Conservation (phyloP, 768 basidiomycete genomes). For the Kwoniella sp. region DNA sequence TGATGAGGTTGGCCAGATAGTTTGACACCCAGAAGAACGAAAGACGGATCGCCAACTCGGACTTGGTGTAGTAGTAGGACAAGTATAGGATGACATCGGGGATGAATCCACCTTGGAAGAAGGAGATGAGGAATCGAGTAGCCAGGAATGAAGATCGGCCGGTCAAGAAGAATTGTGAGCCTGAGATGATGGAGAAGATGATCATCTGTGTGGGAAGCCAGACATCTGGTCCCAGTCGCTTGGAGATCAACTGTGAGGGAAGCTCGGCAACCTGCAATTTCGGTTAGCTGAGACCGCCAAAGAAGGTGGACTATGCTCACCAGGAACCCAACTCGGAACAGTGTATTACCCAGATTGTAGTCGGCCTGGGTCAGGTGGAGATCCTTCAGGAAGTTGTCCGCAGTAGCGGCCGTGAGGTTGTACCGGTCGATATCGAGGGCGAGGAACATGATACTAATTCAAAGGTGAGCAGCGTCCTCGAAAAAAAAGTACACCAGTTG, state of each 20-base stretch:
- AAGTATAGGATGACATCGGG: slow-evolving; percentile 68
- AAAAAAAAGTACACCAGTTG: neutral
- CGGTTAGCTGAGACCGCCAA: no score
- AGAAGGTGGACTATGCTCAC: no score
- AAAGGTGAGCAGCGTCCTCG: neutral
- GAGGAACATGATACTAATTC: slow-evolving; percentile 64
- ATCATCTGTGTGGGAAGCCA: slow-evolving; percentile 53
- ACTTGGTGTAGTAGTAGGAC: slow-evolving; percentile 66
- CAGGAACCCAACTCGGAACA: slow-evolving; percentile 59
- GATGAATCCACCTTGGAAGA: slow-evolving; percentile 63
- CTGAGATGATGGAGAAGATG: slow-evolving; percentile 64
- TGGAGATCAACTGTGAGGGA: slow-evolving; percentile 69
- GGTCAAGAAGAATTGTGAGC: slow-evolving; percentile 65
- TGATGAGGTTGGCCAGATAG: slow-evolving; percentile 56
- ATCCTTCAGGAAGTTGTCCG: slow-evolving; percentile 69
- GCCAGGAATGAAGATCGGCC: slow-evolving; percentile 64
- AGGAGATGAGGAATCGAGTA: slow-evolving; percentile 57
- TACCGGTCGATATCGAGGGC: slow-evolving; percentile 56
- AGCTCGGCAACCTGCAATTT: slow-evolving; percentile 64
- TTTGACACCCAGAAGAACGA: slow-evolving; percentile 45
- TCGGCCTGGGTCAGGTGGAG: slow-evolving; percentile 61
- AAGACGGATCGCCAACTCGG: slow-evolving; percentile 38
- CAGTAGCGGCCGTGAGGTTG: slow-evolving; percentile 69
- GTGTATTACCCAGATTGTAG: slow-evolving; percentile 61
- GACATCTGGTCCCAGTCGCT: slow-evolving; percentile 68